phyloP scores from a whole-genome alignment of 768 basidiomycete genomes.

The Termitomyces titanicus region DNA sequence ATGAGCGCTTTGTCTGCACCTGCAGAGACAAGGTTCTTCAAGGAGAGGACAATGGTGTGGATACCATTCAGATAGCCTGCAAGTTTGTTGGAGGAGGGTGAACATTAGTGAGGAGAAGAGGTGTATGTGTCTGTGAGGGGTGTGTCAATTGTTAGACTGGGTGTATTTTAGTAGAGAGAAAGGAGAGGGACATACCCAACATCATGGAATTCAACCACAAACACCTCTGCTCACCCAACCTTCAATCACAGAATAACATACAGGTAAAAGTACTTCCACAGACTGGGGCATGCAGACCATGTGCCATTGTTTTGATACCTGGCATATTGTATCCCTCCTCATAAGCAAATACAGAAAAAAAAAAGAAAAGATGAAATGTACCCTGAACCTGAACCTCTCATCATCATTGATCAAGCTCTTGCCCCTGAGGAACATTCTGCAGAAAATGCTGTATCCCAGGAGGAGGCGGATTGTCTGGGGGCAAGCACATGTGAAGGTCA shows the following conservation, averaged over 20 bases:
- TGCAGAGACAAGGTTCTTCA: conserved; percentile 83
- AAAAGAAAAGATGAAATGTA: no score
- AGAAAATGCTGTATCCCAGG: conserved; percentile 83
- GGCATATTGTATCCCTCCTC: no score
- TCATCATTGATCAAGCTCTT: conserved; percentile 87
- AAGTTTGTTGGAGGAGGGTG: conserved; percentile 79
- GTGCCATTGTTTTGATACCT: no score
- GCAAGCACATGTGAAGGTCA: conserved; percentile 71
- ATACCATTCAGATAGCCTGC: conserved; percentile 88
- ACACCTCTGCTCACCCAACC: conserved; percentile 56
- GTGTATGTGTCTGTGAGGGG: conserved; percentile 66
- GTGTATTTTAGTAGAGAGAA: background rate
- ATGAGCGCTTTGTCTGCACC: conserved; percentile 71
- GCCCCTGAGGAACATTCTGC: conserved; percentile 79
- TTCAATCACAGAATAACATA: no score
- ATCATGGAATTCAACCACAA: conserved; percentile 91
- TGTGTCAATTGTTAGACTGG: background rate
- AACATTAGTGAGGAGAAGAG: conserved; percentile 85
- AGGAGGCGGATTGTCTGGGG: conserved; percentile 79
- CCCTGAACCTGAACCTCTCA: conserved; percentile 92
- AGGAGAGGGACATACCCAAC: conserved; percentile 56
- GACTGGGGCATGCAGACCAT: no score
- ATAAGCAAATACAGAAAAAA: no score
- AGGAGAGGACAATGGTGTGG: conserved; percentile 82
- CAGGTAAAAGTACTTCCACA: no score